Percentiles rank a stretch among this genome's conserved stretches.
phyloP scores from a whole-genome alignment of 1,284 basidiomycete species.

The Trichosporon ovoides region DNA sequence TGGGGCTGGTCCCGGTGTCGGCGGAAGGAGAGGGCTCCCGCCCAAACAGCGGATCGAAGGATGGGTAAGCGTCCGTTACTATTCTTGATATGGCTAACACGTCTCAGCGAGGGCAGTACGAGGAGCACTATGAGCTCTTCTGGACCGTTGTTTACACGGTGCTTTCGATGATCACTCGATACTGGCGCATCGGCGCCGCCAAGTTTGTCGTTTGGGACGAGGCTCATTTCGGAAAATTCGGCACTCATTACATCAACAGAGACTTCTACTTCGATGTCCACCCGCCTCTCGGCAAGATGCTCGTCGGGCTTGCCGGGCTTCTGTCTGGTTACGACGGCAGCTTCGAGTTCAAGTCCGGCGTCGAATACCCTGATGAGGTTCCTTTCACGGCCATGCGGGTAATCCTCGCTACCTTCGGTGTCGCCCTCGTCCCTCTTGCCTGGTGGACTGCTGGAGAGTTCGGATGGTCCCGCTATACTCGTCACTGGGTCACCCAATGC shows the following conservation, averaged over 20 bases:
- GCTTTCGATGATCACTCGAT: conserved; percentile 88
- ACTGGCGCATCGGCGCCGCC: conserved; percentile 85
- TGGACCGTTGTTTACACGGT: conserved; percentile 83
- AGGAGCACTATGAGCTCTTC: conserved; percentile 76
- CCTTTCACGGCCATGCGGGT: conserved; percentile 94
- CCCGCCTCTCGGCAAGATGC: conserved; percentile 96
- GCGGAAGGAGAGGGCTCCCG: conserved; percentile 39
- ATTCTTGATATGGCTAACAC: neutral
- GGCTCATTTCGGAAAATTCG: conserved; percentile 97
- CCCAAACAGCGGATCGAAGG: conserved; percentile 38
- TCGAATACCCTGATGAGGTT: conserved; percentile 72
- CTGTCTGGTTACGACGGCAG: conserved; percentile 84
- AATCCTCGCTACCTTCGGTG: conserved; percentile 88
- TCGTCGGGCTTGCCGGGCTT: conserved; percentile 87
- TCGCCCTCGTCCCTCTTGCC: conserved; percentile 88
- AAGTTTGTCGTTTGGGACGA: conserved; percentile 95
- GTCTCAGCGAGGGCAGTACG: conserved; percentile 64
- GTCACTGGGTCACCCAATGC: conserved; percentile 90
- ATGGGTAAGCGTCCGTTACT: conserved; percentile 32
- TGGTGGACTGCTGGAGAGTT: conserved; percentile 97
- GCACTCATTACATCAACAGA: conserved; percentile 75
- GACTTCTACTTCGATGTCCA: conserved; percentile 63
- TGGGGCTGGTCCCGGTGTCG: conserved; percentile 39
- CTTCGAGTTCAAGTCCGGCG: conserved; percentile 94
- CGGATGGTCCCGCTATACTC: conserved; percentile 81